phyloP scores from a whole-genome alignment of 2,329 filamentous ascomycete genomes.

The Cladosporium halotolerans region DNA sequence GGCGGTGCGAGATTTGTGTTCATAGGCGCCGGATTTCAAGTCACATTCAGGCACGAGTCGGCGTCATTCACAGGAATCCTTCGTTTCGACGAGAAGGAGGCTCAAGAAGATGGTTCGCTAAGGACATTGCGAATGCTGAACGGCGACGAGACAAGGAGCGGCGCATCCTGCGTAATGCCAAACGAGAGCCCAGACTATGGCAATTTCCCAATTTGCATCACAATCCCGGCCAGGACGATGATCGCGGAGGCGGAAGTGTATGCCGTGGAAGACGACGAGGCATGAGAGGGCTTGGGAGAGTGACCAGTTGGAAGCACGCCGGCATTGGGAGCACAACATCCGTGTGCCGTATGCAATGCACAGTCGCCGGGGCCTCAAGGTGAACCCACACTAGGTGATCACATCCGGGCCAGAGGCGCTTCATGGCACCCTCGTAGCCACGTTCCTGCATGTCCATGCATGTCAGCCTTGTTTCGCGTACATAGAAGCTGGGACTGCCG shows the following conservation, averaged over 20 bases:
- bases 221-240: conserved; percentile 46
- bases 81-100: conserved; percentile 37
- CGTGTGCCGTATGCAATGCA: too few species aligned
- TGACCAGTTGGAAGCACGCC: too few species aligned
- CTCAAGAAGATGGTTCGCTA: conserved; percentile 33
- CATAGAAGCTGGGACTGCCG: too few species aligned
- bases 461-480: too few species aligned
- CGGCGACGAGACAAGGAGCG: conserved; percentile 44
- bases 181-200: conserved; percentile 52
- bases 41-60: conserved; percentile 27
- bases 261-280: conserved; percentile 4
- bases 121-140: conserved; percentile 35
- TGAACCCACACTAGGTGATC: too few species aligned
- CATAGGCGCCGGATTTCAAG: conserved; percentile 42
- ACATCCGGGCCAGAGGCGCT: too few species aligned
- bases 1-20: conserved; percentile 37
- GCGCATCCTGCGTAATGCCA: conserved; percentile 49
- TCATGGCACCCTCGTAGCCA: too few species aligned
- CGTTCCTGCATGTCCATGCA: too few species aligned
- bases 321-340: too few species aligned
- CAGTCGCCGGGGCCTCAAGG: too few species aligned
- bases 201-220: conserved; percentile 50
- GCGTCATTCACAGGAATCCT: conserved; percentile 40
- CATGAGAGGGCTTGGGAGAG: neutral
- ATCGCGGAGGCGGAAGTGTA: conserved; percentile 42